Evolutionary conservation across 148 eudicot genomes (phyloP), one percentile per base, ranked within the genome.

Genomic region (Agrostemma githago): DNA sequence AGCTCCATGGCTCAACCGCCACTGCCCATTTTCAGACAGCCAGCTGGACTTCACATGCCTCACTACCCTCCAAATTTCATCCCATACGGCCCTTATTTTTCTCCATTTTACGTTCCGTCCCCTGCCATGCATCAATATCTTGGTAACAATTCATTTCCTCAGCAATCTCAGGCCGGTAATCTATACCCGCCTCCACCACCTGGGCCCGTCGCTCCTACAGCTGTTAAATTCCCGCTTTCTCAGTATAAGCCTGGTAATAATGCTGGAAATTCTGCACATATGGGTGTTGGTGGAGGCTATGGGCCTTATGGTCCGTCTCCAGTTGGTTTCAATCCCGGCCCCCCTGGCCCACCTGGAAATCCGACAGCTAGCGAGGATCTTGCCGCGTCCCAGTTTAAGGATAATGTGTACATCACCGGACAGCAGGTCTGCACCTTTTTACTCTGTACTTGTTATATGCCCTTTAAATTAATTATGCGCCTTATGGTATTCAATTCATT

Each of bases 51-150:
- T 71, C 96, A 87, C 62, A 75, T 92, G 44, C 86, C 96, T 57
- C 98, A 89, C 71, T 92, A 89, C 67, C 89, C 95, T 43, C 87
- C 89, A 65, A 89, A 86, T 72, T 90, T 82, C 68, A 51, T 87
- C 53, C 98, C 92, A 48, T 92, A 89, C 59, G 88, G 87, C 58
- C 97, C 81, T 76, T 92, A 89, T 81, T 79, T 82, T 74, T 66
- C 93, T 70, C 96, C 93, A 11, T 86, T 72, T 71, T 88, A 85
- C 65, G 83, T 83, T 75, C 93, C 93, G 41, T 87, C 90, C 62
- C 90, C 90, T 56, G 81, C 90, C 44, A 74, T 92, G 66, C 93
- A 92, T 76, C 98, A 89, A 60, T 90, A 80, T 82, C 84, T 92
- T 43, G 74, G 88, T 76, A 90, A 85, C 67, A 83, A 86, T 73